Conservation (phyloP, 495 filamentous ascomycete species). For the Trichocladium uniseriatum region DNA sequence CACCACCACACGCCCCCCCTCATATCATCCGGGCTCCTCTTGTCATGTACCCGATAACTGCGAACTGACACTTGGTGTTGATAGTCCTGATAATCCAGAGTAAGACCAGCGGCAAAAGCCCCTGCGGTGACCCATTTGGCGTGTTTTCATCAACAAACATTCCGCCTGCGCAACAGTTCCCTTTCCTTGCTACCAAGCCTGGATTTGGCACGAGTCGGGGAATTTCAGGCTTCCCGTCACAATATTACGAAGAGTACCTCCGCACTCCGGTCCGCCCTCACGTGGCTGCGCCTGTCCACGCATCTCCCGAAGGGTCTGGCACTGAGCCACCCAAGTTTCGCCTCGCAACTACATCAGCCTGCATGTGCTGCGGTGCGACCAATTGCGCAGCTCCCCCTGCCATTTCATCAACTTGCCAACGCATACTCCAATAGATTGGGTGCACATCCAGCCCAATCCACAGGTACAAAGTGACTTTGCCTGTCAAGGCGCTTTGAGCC, state of each 20-base stretch:
- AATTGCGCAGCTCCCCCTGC: conserved; percentile 40
- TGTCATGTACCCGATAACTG: conserved; percentile 25
- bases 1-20: conserved; percentile 28
- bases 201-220: conserved; percentile 14
- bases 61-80: conserved; percentile 33
- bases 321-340: conserved; percentile 39
- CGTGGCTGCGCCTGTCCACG: conserved; percentile 34
- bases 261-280: conserved; percentile 22
- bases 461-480: conserved; percentile 39
- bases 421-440: conserved; percentile 51
- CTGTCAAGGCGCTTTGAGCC: conserved; percentile 35
- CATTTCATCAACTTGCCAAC: conserved; percentile 47
- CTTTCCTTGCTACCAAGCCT: conserved; percentile 9
- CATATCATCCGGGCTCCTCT: conserved; percentile 30
- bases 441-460: conserved; percentile 44
- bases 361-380: conserved; percentile 50
- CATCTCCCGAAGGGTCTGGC: conserved; percentile 23
- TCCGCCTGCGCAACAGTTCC: conserved; percentile 12
- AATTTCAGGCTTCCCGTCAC: conserved; percentile 3
- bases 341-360: conserved; percentile 48
- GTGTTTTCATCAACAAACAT: conserved; percentile 3
- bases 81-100: conserved; percentile 7
- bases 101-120: neutral
- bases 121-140: neutral
- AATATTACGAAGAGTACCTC: neutral